Evolutionary conservation across 2,329 filamentous ascomycete genomes (phyloP).

Genomic region (Penicillium sp.): DNA sequence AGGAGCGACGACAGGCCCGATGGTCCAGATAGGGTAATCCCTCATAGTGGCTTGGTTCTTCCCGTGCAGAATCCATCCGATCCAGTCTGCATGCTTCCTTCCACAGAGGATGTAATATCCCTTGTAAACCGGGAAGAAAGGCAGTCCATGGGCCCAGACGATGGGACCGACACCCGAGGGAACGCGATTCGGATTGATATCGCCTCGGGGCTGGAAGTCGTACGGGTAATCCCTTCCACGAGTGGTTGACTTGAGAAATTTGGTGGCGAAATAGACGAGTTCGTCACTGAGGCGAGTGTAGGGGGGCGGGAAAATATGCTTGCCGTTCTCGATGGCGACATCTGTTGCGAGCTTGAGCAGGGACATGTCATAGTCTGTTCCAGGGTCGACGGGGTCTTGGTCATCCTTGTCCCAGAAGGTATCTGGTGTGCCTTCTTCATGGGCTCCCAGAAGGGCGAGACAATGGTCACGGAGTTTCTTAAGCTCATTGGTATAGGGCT

Average conservation of each 20-base stretch:
- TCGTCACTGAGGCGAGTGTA: slow-evolving; percentile 20
- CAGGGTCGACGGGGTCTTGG: neutral
- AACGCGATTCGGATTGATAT: slow-evolving; percentile 15
- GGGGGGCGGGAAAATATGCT: slow-evolving; percentile 8
- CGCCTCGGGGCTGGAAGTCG: slow-evolving; percentile 12
- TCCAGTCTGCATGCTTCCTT: slow-evolving; percentile 7
- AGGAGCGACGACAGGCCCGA: slow-evolving; percentile 18
- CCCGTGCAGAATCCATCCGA: slow-evolving; percentile 14
- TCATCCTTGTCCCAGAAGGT: slow-evolving; percentile 1
- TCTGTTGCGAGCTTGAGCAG: neutral
- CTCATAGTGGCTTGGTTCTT: neutral
- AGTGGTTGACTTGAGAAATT: neutral
- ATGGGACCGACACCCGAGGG: slow-evolving; percentile 14
- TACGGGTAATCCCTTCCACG: slow-evolving; percentile 14
- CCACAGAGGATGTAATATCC: slow-evolving; percentile 22
- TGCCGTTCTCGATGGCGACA: neutral
- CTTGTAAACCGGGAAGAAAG: slow-evolving; percentile 21
- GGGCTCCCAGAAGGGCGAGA: neutral
- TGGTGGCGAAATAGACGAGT: slow-evolving; percentile 16
- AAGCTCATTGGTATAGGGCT: neutral
- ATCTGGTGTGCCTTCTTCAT: neutral
- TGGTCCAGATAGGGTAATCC: slow-evolving; percentile 10
- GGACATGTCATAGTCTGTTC: neutral
- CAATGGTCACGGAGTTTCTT: neutral
- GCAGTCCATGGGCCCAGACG: slow-evolving; percentile 19